phyloP scores from a whole-genome alignment of 1,284 basidiomycete genomes.

The Chiua sp. region DNA sequence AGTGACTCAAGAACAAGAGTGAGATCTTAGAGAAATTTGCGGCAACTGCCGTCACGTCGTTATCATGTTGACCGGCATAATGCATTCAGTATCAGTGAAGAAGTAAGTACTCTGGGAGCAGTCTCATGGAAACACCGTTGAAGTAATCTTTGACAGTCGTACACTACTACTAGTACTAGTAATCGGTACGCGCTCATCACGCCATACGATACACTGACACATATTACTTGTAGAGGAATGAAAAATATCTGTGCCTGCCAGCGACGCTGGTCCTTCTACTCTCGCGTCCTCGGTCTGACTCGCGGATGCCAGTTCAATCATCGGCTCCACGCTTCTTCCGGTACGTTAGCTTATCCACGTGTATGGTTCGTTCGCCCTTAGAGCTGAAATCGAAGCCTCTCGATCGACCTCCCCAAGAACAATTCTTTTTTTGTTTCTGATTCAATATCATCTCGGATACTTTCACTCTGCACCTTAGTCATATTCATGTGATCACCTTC shows the following conservation, averaged over 20 bases:
- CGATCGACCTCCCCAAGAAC: background rate
- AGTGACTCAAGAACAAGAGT: too few species aligned
- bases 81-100: too few species aligned
- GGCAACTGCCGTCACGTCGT: too few species aligned
- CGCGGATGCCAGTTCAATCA: background rate
- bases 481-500: too few species aligned
- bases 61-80: too few species aligned
- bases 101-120: too few species aligned
- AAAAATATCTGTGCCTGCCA: background rate
- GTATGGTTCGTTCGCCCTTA: slow-evolving; percentile 2
- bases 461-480: background rate
- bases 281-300: background rate
- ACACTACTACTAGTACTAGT: too few species aligned
- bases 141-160: too few species aligned
- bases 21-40: too few species aligned
- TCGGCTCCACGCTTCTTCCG: background rate
- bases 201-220: background rate
- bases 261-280: background rate
- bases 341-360: background rate
- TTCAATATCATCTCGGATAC: background rate
- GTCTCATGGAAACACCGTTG: too few species aligned
- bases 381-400: slow-evolving; percentile 3
- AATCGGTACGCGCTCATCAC: background rate
- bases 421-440: background rate
- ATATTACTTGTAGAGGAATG: too few species aligned